A percentile compares a stretch with the other conserved stretches of the same genome.
phyloP scores from a whole-genome alignment of 75 land plant genomes.

The Isoetes taiwanensis region DNA sequence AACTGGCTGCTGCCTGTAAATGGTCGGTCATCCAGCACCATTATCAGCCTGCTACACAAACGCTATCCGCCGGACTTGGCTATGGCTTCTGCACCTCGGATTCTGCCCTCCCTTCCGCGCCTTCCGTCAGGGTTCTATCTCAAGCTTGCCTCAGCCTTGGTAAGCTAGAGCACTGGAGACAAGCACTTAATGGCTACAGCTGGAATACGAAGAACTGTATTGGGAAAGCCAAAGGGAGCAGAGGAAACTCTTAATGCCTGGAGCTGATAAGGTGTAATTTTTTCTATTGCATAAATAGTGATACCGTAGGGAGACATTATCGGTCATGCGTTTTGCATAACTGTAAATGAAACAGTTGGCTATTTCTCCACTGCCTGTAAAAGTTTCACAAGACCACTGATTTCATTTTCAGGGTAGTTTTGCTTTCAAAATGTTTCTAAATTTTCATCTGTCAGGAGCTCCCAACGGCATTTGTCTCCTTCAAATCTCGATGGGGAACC shows the following conservation, averaged over 20 bases:
- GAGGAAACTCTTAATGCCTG: not conserved
- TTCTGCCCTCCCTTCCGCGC: no score
- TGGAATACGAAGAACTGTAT: constrained; percentile 15
- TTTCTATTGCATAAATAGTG: not conserved
- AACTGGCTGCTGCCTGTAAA: no score
- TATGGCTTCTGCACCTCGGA: no score
- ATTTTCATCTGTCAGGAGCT: constrained; percentile 36
- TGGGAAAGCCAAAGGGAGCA: constrained; percentile 6
- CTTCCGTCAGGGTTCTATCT: no score
- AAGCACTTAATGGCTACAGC: no score
- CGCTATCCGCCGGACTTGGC: no score
- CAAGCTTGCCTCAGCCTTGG: no score
- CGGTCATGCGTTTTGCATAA: not conserved
- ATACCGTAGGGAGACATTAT: not conserved
- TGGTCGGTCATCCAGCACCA: no score
- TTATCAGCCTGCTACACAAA: no score
- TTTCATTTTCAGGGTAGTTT: not conserved
- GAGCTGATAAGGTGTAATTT: constrained; percentile 7
- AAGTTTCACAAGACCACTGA: not conserved
- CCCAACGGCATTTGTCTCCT: constrained; percentile 67
- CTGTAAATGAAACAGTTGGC: no score
- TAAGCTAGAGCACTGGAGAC: no score
- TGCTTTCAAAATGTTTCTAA: not conserved
- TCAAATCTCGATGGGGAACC: constrained; percentile 57
- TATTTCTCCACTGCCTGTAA: not conserved